Conservation (phyloP, 768 basidiomycete species). For the Boletales sp. region DNA sequence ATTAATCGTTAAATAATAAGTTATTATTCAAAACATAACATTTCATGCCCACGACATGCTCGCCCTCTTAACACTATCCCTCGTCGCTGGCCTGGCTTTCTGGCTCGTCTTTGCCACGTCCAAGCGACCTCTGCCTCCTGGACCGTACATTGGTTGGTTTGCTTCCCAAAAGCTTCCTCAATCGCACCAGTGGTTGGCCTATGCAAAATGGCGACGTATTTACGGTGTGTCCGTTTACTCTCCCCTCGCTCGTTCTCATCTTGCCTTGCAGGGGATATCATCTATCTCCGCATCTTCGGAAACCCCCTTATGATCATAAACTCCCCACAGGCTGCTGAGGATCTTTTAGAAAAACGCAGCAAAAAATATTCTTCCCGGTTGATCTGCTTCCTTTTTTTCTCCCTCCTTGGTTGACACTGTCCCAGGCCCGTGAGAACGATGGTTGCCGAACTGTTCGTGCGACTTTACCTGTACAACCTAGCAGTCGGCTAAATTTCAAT, state of each 20-base stretch:
- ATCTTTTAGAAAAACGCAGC: slow-evolving; percentile 46
- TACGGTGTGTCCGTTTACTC: slow-evolving; percentile 32
- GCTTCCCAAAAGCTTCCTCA: slow-evolving; percentile 32
- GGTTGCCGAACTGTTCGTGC: slow-evolving; percentile 41
- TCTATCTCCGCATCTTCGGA: slow-evolving; percentile 42
- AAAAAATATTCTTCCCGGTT: slow-evolving; percentile 40
- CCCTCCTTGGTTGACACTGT: not conserved
- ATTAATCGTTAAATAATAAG: no score
- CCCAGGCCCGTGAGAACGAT: slow-evolving; percentile 39
- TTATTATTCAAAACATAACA: no score
- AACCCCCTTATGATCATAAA: slow-evolving; percentile 48
- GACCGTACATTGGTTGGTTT: slow-evolving; percentile 39
- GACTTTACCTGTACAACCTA: not conserved
- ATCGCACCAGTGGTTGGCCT: slow-evolving; percentile 42
- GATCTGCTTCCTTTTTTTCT: not conserved
- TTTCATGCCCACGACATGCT: not conserved
- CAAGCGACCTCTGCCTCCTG: slow-evolving; percentile 34
- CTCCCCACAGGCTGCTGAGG: slow-evolving; percentile 36
- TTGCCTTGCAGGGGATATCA: slow-evolving; percentile 39
- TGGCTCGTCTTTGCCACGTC: not conserved
- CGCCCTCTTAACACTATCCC: slow-evolving; percentile 6
- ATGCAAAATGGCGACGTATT: slow-evolving; percentile 40
- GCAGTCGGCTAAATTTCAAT: not conserved
- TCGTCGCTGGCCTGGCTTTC: slow-evolving; percentile 1
- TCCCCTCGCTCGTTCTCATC: not conserved